Evolutionary conservation across 2,329 filamentous ascomycete species (phyloP).

Genomic region (Ceratocystis huliohia): DNA sequence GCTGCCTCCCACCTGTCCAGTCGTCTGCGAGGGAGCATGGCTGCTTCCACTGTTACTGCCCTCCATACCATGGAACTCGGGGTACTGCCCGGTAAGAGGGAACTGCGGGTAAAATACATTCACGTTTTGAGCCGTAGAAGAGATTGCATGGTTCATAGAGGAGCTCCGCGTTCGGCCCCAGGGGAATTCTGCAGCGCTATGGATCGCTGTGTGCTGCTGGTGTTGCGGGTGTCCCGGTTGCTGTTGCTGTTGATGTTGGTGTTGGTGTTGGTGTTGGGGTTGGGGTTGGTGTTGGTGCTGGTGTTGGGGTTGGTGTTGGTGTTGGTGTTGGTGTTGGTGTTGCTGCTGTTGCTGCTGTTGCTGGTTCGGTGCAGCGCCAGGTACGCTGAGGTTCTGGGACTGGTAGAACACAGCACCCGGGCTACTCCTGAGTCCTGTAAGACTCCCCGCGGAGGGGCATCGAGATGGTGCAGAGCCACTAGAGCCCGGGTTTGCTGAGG

Average conservation of each 20-base stretch:
- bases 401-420: not conserved
- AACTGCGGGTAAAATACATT: not conserved
- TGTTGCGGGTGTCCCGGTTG: too few species aligned
- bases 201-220: too few species aligned
- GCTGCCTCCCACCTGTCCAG: not conserved
- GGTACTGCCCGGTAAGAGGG: not conserved
- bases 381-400: not conserved
- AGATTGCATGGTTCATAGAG: not conserved
- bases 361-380: not conserved
- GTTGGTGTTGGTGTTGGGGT: too few species aligned
- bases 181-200: not conserved
- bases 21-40: not conserved
- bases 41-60: not conserved
- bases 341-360: not conserved
- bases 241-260: too few species aligned
- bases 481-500: too few species aligned
- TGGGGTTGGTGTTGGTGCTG: too few species aligned
- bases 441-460: too few species aligned
- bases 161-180: not conserved
- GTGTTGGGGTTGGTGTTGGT: too few species aligned
- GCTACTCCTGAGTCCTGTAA: too few species aligned
- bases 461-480: too few species aligned
- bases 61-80: not conserved
- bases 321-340: too few species aligned
- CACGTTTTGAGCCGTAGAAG: not conserved